Conservation (phyloP, 306 rosid species). For the Crotalaria pallida region DNA sequence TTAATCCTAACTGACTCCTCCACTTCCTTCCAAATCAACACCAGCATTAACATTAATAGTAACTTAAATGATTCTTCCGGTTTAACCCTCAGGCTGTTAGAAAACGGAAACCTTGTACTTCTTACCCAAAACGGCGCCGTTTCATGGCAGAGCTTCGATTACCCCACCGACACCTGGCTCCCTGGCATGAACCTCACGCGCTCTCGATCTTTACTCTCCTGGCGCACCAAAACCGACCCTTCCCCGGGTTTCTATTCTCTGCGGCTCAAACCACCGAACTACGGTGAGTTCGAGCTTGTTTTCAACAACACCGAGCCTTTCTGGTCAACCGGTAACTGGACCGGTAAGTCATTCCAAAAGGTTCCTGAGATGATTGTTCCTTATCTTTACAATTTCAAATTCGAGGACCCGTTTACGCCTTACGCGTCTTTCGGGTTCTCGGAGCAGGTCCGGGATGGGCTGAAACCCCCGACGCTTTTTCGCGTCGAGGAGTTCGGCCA, state of each 20-base stretch:
- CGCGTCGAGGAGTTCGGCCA: conserved; percentile 44
- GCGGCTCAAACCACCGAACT: conserved; percentile 39
- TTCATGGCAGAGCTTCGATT: conserved; percentile 80
- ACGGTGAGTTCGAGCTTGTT: conserved; percentile 61
- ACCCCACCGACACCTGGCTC: conserved; percentile 72
- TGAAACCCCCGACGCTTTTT: conserved; percentile 44
- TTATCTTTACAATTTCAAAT: conserved; percentile 56
- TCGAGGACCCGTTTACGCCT: conserved; percentile 35
- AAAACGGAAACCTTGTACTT: conserved; percentile 54
- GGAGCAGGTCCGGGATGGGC: conserved; percentile 34
- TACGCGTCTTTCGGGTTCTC: conserved; percentile 71
- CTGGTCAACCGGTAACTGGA: conserved; percentile 77
- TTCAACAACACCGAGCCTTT: conserved; percentile 41
- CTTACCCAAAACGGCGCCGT: conserved; percentile 17
- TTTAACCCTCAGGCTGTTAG: conserved; percentile 22
- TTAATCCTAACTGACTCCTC: conserved; percentile 40
- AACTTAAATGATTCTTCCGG: neutral
- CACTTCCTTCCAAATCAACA: conserved; percentile 1
- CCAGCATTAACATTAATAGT: neutral
- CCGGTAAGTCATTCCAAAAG: conserved; percentile 30
- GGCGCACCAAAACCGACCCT: conserved; percentile 59
- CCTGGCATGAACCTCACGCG: conserved; percentile 76
- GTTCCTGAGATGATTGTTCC: conserved; percentile 71
- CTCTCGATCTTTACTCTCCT: conserved; percentile 27
- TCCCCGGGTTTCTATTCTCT: conserved; percentile 60